phyloP scores from a whole-genome alignment of 140 eudicot genomes.

The Anethum foeniculum region DNA sequence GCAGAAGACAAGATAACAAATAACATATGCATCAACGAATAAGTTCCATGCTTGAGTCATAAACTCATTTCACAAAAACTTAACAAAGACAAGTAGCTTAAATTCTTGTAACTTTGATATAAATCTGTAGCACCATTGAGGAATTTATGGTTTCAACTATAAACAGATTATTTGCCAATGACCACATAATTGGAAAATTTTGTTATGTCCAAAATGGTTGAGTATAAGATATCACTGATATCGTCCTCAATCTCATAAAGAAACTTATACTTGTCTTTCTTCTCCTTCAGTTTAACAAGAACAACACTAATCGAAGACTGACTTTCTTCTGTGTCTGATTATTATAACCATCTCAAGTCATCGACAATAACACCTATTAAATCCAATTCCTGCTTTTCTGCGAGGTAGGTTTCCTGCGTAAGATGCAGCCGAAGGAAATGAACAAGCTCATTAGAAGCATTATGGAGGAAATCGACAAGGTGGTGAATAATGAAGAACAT shows the following conservation, averaged over 20 bases:
- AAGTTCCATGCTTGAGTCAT: no score
- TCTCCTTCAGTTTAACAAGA: conserved; percentile 37
- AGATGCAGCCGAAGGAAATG: neutral
- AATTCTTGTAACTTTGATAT: conserved; percentile 47
- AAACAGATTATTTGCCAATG: conserved; percentile 51
- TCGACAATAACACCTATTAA: conserved; percentile 52
- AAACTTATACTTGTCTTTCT: conserved; percentile 40
- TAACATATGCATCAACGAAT: no score
- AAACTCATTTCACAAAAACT: no score
- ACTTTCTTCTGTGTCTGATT: conserved; percentile 38
- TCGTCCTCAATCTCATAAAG: conserved; percentile 46
- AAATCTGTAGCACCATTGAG: conserved; percentile 36
- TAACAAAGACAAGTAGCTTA: conserved; percentile 43
- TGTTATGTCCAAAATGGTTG: neutral
- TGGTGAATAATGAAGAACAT: neutral
- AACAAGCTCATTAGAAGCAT: neutral
- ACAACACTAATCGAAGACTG: conserved; percentile 58
- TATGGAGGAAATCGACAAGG: neutral
- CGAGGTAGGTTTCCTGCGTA: conserved; percentile 72
- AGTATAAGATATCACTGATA: conserved; percentile 39
- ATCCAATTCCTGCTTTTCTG: conserved; percentile 46
- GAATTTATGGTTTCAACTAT: conserved; percentile 30
- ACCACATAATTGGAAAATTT: conserved; percentile 47
- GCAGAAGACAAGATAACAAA: no score
- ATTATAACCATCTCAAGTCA: conserved; percentile 38